Evolutionary conservation across 2,329 filamentous ascomycete species (phyloP), one percentile per base, ranked within the genome.

Genomic region (Colletotrichum theobromicola): DNA sequence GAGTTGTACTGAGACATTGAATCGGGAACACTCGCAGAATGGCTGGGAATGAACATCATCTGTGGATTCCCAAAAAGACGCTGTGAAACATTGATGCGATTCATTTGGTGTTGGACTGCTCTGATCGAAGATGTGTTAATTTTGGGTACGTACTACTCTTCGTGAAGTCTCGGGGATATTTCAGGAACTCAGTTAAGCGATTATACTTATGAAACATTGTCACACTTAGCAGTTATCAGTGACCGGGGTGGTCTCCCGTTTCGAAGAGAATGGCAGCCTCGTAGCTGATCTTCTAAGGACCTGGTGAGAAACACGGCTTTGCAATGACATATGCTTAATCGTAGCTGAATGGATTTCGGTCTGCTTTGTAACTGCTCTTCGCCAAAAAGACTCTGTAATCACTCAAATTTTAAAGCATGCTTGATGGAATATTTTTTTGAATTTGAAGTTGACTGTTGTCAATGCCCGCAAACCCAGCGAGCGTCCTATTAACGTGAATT

Each of bases 31-130:
- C n/a, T 0, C 5, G 18, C 10, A 18, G 0, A 2, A 9, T 8
- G 4, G 2, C 1, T 42, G 16, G 4, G 3, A 4, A 18, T 4
- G 5, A 2, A 5, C 8, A 18, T 1, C 5, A 42, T 18, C 18
- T 42, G 35, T 18, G 5, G 15, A 9, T 37, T 37, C 2, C 35
- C 8, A 37, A 9, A 9, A 13, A 16, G 7, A 13, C 3, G 35
- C 4, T 37, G 16, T 37, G 16, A 9, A 37, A 37, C 34, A 8
- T n/a, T n/a, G n/a, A n/a, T 18, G 2, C 16, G 1, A 37, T 9
- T 18, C 35, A 2, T 18, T 37, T 37, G 7, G 35, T 37, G 16
- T 1, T 8, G 7, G 16, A 2, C 15, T 16, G 35, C 16, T 37
- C 7, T 37, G 1, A 16, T 37, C 1, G n/a, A n/a, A n/a, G n/a